These are phyloP conservation scores for Chlorella sp. DNA, from an alignment of 139 green algal genomes.

Conservation along the genomic window DNA sequence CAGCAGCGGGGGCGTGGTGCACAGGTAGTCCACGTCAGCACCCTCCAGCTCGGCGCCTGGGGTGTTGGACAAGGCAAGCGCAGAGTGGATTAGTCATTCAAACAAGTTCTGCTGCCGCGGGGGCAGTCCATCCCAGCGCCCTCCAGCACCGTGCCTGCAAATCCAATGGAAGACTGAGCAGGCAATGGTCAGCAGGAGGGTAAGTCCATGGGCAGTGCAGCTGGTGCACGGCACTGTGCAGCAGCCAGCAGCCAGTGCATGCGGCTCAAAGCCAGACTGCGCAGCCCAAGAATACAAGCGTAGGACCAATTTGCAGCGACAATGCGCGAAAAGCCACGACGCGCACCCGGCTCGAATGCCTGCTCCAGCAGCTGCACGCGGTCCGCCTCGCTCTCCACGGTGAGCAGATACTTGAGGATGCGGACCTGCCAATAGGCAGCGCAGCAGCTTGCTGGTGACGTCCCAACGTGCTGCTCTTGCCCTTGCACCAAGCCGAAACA, in stretches of 20 bases:
- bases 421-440: conserved; percentile 48
- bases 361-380: conserved; percentile 55
- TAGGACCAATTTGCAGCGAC: not conserved
- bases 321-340: not conserved
- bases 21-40: conserved; percentile 52
- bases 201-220: not conserved
- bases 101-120: no score
- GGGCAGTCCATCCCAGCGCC: no score
- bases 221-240: not conserved
- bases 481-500: no score
- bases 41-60: conserved; percentile 38
- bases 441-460: no score
- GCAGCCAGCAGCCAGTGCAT: not conserved
- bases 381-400: conserved; percentile 59
- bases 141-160: not conserved
- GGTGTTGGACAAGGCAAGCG: no score
- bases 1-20: conserved; percentile 64
- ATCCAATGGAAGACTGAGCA: no score
- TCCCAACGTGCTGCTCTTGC: no score
- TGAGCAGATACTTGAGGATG: conserved; percentile 86
- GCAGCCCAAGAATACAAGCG: not conserved
- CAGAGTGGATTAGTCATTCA: no score
- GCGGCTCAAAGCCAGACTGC: no score
- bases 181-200: no score
- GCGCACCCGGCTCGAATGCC: conserved; percentile 66